phyloP scores from a whole-genome alignment of 225 moss, liverwort and hornwort species.

The Sphagnum contortum region DNA sequence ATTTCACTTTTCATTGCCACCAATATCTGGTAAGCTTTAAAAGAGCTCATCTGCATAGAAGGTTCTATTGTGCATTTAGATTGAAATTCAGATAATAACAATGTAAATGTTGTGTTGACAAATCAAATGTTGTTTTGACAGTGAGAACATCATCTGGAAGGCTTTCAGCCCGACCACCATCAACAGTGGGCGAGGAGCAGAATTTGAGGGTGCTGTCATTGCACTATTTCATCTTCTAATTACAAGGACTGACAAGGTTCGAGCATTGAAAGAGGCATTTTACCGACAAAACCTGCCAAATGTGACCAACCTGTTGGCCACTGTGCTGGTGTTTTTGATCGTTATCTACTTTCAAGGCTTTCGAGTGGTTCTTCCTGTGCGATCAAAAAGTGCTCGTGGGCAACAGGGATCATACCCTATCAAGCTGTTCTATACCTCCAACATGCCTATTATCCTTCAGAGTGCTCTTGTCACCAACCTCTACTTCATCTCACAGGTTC shows the following conservation, averaged over 20 bases:
- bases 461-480: constrained; percentile 91
- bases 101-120: too few relatives aligned
- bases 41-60: too few relatives aligned
- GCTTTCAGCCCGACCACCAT: constrained; percentile 95
- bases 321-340: constrained; percentile 82
- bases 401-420: constrained; percentile 98
- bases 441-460: constrained; percentile 97
- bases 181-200: constrained; percentile 90
- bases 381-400: constrained; percentile 92
- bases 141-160: constrained; percentile 98
- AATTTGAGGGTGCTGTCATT: constrained; percentile 96
- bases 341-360: constrained; percentile 99
- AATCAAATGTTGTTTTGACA: constrained; percentile 10
- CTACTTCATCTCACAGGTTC: constrained; percentile 95
- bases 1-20: constrained; percentile 97
- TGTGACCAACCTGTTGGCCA: constrained; percentile 89
- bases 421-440: constrained; percentile 96
- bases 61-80: too few relatives aligned
- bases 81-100: too few relatives aligned
- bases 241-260: constrained; percentile 79
- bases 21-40: constrained; percentile 68
- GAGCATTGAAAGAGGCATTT: constrained; percentile 89
- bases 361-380: constrained; percentile 89
- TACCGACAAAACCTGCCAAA: constrained; percentile 86
- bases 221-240: constrained; percentile 91